Evolutionary conservation across 148 eudicot genomes (phyloP).

Genomic region (Diospyros kaki): DNA sequence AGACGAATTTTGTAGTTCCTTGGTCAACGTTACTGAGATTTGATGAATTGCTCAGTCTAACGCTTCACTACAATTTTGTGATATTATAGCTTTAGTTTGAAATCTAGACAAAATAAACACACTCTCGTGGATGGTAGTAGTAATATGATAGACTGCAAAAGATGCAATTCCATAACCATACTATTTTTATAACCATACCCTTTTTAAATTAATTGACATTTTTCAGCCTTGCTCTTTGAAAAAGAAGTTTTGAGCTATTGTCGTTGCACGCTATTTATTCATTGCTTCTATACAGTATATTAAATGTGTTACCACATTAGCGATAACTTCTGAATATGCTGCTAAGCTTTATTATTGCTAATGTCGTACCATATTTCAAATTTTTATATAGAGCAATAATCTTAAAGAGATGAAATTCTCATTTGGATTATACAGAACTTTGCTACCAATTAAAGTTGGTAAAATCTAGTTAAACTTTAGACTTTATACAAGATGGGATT

Average conservation of each 20-base stretch:
- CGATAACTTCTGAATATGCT: too few relatives aligned
- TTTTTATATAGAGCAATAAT: background rate
- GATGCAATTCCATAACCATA: background rate
- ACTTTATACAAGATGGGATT: background rate
- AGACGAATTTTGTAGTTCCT: too few relatives aligned
- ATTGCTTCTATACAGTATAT: too few relatives aligned
- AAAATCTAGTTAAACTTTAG: background rate
- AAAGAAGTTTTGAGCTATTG: too few relatives aligned
- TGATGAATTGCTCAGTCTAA: background rate
- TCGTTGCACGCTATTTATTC: too few relatives aligned
- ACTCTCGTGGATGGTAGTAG: background rate
- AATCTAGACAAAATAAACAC: conserved; percentile 1
- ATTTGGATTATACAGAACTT: background rate
- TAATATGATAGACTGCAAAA: background rate
- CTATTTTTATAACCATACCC: too few relatives aligned
- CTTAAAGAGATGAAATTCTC: background rate
- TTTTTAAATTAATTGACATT: too few relatives aligned
- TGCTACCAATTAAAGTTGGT: background rate
- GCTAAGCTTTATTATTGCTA: background rate
- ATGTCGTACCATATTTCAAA: background rate
- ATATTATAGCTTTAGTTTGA: background rate
- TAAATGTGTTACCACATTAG: too few relatives aligned
- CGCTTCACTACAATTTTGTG: background rate
- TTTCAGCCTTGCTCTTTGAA: too few relatives aligned
- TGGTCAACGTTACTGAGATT: background rate